A percentile compares a stretch with the other conserved stretches of the same genome.
phyloP scores from a whole-genome alignment of 2,329 filamentous ascomycete species.

The Zymoseptoria crescenta region DNA sequence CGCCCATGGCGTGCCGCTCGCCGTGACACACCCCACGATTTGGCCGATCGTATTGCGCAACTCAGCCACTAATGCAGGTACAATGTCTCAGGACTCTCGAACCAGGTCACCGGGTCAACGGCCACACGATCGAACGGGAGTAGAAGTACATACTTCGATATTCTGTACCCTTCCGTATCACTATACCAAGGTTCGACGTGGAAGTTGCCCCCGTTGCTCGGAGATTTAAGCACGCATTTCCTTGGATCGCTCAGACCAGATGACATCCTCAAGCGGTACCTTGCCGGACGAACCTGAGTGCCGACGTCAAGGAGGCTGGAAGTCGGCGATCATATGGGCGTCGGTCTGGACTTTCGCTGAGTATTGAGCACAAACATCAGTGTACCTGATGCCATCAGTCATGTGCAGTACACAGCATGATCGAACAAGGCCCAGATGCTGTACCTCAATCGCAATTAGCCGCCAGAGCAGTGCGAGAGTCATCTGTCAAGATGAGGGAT shows the following conservation, averaged over 20 bases:
- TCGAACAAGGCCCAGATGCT: not conserved
- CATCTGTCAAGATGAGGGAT: not conserved
- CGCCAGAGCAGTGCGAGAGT: not conserved
- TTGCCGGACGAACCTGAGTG: not conserved
- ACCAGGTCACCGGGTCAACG: slow-evolving; percentile 16
- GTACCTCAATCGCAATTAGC: not conserved
- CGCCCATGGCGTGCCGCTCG: slow-evolving; percentile 17
- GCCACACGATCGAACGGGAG: not conserved
- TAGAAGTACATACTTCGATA: not conserved
- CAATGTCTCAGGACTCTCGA: slow-evolving; percentile 14
- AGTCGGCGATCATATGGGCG: not conserved
- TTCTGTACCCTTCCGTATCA: not conserved
- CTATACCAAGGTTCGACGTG: not conserved
- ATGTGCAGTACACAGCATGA: not conserved
- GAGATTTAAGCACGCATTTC: not conserved
- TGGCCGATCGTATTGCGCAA: slow-evolving; percentile 23
- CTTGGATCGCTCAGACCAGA: not conserved
- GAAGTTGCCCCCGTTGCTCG: not conserved
- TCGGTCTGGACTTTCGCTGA: not conserved
- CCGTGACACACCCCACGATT: slow-evolving; percentile 13
- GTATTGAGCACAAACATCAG: not conserved
- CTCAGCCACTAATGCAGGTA: slow-evolving; percentile 25
- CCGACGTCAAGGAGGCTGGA: not conserved
- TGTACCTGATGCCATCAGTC: not conserved
- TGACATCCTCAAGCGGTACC: not conserved